These are phyloP conservation scores for Acidiella bohemica DNA, from an alignment of 495 filamentous ascomycete genomes.

Conservation along the genomic window DNA sequence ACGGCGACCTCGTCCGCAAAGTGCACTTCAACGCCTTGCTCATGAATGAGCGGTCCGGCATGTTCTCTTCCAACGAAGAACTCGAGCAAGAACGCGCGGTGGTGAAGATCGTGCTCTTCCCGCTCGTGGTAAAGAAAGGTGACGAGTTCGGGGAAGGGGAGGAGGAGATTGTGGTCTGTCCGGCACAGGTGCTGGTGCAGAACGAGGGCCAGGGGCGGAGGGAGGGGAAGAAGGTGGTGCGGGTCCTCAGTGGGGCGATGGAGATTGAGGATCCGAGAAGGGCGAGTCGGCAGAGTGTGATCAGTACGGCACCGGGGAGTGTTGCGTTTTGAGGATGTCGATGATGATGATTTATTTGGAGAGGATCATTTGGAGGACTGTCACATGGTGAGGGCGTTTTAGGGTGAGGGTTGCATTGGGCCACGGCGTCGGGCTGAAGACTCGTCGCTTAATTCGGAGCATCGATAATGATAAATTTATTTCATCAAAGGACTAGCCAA, in stretches of 20 bases:
- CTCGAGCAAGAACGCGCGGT: conserved; percentile 61
- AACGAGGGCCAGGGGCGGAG: conserved; percentile 20
- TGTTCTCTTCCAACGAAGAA: conserved; percentile 51
- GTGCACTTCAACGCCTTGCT: conserved; percentile 74
- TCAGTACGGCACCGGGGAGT: conserved; percentile 15
- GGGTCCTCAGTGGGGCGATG: conserved; percentile 32
- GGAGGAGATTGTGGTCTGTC: conserved; percentile 83
- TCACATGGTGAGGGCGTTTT: not conserved
- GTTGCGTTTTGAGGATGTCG: conserved; percentile 6
- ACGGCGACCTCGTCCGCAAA: conserved; percentile 71
- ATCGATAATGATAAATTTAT: too few species aligned
- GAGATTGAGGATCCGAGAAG: conserved; percentile 26
- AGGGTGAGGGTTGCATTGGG: not conserved
- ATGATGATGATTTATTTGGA: not conserved
- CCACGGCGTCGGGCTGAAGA: too few species aligned
- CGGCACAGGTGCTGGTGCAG: conserved; percentile 78
- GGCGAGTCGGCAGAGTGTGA: conserved; percentile 21
- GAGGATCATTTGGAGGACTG: conserved; percentile 2
- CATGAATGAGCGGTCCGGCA: conserved; percentile 83
- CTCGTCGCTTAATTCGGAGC: too few species aligned
- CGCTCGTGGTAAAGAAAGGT: conserved; percentile 85
- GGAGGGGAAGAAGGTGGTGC: conserved; percentile 34
- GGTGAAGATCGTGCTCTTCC: conserved; percentile 85
- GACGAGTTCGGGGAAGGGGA: conserved; percentile 73
- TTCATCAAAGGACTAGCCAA: too few species aligned